Percentiles rank a stretch among this genome's conserved stretches.
These are phyloP conservation scores for Aspergillus japonicus DNA, from an alignment of 2,329 filamentous ascomycete species.

Conservation along the genomic window DNA sequence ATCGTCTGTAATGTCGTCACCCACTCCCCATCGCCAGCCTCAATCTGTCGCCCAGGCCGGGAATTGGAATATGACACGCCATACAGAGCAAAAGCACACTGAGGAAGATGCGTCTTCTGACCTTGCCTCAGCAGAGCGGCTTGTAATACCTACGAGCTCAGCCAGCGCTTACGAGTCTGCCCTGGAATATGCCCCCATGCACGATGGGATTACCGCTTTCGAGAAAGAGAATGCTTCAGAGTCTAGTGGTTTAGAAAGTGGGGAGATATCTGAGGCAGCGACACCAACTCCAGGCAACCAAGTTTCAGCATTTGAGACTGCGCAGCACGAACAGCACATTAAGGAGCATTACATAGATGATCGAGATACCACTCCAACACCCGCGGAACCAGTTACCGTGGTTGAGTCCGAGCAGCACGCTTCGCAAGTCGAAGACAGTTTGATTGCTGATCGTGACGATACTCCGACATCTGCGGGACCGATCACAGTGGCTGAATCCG, in stretches of 20 bases:
- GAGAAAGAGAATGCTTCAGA: neutral
- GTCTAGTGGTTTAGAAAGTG: neutral
- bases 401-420: neutral
- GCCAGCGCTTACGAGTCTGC: neutral
- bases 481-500: too few species aligned
- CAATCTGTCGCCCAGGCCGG: neutral
- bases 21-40: neutral
- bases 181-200: neutral
- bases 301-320: neutral
- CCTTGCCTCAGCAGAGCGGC: neutral
- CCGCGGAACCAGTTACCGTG: neutral
- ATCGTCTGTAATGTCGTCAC: slow-evolving; percentile 9
- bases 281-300: neutral
- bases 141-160: neutral
- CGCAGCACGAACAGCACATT: neutral
- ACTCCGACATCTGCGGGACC: neutral
- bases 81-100: neutral
- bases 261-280: neutral
- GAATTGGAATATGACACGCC: neutral
- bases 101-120: neutral
- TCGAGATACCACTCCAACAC: neutral
- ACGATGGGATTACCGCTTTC: neutral
- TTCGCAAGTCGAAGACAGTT: neutral
- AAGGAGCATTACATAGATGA: neutral
- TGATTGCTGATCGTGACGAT: neutral